These are phyloP conservation scores for Ophiocordyceps camponoti-floridani DNA, from an alignment of 2,329 filamentous ascomycete genomes.

Conservation along the genomic window DNA sequence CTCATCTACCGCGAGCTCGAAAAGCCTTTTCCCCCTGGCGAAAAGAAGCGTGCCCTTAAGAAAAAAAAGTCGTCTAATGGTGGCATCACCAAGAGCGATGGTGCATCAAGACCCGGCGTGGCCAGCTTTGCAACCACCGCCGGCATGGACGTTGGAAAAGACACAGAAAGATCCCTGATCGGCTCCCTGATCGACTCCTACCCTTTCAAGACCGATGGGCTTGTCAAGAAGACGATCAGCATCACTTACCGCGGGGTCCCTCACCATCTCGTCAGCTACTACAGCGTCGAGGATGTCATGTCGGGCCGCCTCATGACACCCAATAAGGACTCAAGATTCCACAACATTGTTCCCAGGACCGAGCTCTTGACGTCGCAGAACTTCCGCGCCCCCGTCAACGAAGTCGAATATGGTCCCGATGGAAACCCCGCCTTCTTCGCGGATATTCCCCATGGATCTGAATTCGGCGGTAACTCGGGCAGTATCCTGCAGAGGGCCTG, in stretches of 20 bases:
- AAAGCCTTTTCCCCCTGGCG: conserved; percentile 59
- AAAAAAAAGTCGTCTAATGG: conserved; percentile 28
- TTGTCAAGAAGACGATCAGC: conserved; percentile 89
- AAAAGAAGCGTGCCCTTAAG: conserved; percentile 73
- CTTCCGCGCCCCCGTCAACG: conserved; percentile 48
- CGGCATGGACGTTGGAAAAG: conserved; percentile 7
- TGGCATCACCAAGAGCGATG: conserved; percentile 18
- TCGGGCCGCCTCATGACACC: conserved; percentile 40
- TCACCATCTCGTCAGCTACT: conserved; percentile 82
- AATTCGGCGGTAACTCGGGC: conserved; percentile 2
- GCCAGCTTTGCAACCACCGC: conserved; percentile 3
- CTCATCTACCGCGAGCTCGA: conserved; percentile 72
- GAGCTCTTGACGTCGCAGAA: conserved; percentile 45
- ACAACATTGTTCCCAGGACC: conserved; percentile 30
- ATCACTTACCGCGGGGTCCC: conserved; percentile 55
- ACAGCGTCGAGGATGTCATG: conserved; percentile 64
- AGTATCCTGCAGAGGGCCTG: conserved; percentile 10
- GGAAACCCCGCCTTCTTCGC: conserved; percentile 2
- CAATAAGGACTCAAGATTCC: conserved; percentile 21
- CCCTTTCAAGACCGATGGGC: conserved; percentile 61
- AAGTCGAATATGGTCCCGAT: conserved; percentile 23
- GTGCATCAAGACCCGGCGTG: conserved; percentile 7
- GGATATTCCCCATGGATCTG: conserved; percentile 2
- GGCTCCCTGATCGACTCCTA: conserved; percentile 84
- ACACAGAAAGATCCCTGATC: conserved; percentile 32